Evolutionary conservation across 345 rosid species (phyloP).

Genomic region (Lepidium africanum): DNA sequence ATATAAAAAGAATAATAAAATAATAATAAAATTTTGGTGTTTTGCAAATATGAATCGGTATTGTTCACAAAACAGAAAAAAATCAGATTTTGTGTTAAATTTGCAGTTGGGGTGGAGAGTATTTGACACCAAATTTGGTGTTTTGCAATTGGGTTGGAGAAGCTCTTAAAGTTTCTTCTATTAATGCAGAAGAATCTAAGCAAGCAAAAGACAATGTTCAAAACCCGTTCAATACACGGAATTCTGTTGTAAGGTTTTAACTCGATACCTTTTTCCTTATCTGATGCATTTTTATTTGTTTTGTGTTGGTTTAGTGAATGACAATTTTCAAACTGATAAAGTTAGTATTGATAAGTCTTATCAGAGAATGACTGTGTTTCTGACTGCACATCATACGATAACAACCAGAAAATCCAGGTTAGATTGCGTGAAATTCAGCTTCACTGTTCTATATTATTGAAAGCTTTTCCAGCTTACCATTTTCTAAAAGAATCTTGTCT

Average conservation of each 20-base stretch:
- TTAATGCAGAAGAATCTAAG: slow-evolving; percentile 18
- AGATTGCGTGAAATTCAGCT: slow-evolving; percentile 16
- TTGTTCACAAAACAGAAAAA: no score
- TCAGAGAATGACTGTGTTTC: slow-evolving; percentile 30
- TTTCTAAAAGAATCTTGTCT: background rate
- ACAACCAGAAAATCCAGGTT: slow-evolving; percentile 53
- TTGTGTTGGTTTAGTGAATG: slow-evolving; percentile 28
- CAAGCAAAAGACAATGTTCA: slow-evolving; percentile 27
- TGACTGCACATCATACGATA: slow-evolving; percentile 33
- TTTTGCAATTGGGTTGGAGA: no score
- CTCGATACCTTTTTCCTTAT: background rate
- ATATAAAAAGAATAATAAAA: no score
- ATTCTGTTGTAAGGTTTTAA: slow-evolving; percentile 18
- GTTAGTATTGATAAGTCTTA: slow-evolving; percentile 23
- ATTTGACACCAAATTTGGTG: no score
- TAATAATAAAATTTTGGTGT: no score
- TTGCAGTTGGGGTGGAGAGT: no score
- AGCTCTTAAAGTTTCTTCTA: background rate
- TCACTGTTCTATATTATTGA: background rate
- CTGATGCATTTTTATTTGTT: no score
- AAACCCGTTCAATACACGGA: background rate
- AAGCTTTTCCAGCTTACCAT: background rate
- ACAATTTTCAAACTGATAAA: no score
- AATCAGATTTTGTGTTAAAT: no score
- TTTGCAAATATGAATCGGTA: no score